Evolutionary conservation across 768 basidiomycete genomes (phyloP), one percentile per base, ranked within the genome.

Genomic region (Tulasnella sp.): DNA sequence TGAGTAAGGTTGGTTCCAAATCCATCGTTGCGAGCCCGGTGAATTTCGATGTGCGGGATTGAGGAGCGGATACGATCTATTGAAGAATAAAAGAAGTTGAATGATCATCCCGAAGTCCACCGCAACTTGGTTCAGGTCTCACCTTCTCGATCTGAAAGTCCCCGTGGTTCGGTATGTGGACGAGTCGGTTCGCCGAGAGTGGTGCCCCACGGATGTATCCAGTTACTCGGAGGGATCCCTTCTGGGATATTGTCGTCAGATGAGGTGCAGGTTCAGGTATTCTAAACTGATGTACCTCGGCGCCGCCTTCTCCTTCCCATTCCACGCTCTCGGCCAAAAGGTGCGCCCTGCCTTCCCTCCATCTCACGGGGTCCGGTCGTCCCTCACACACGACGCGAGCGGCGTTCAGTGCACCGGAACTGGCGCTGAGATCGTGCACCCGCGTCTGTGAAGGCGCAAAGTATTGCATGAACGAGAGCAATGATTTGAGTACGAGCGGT

Each of bases 401-500:
- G 1, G 87, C 82, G 64, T 80, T 89, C 15, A 88, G 69, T 9
- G 79, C 73, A 66, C 95, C 92, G 3, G 85, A 76, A 23, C 76
- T 72, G 70, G 56, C 76, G 0, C 68, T 42, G 48, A 91, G 71
- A 71, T 93, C 90, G 67, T 83, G 87, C 0, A 98, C 77, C 32
- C 84, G 78, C 7, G 77, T 73, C 66, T 93, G 86, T 23, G 79
- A 76, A 1, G 95, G 95, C 61, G 89, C 88, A 71, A 98, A 99
- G 73, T 97, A 97, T 64, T 85, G 85, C 60, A 94, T 83, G 75
- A 97, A 99, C 9, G 93, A 96, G 8, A 95, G 78, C 3, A 97
- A 77, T 1, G 92, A 96, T 73, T 90, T 93, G 58, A 90, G 73
- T 49, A 92, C 78, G 17, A 80, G 80, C 1, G 80, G 67, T 29